phyloP scores from a whole-genome alignment of 176 grass and related monocot species.

The Hordeum marinum region DNA sequence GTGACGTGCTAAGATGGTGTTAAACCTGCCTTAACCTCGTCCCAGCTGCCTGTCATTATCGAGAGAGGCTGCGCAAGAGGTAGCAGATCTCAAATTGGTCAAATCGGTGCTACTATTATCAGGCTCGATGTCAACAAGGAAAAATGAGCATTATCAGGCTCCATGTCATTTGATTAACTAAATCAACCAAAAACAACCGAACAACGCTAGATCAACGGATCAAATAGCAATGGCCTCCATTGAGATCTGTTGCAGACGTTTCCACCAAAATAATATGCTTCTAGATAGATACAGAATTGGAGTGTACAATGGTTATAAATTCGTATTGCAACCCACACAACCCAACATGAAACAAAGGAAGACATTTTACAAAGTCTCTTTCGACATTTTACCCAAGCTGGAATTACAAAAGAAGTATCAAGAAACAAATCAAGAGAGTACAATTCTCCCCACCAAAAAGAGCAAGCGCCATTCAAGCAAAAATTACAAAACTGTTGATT shows the following conservation, averaged over 20 bases:
- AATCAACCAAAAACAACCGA: background rate
- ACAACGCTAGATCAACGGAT: background rate
- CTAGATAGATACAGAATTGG: background rate
- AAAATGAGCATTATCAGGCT: background rate
- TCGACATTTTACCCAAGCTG: background rate
- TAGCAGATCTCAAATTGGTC: no score
- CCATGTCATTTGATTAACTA: background rate
- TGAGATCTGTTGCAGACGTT: background rate
- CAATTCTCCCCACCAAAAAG: background rate
- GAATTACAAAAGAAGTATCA: background rate
- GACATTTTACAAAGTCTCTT: background rate
- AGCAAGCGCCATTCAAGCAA: background rate
- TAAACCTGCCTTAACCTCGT: no score
- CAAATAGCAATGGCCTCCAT: background rate
- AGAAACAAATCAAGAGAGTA: background rate
- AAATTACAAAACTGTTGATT: background rate
- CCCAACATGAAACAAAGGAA: background rate
- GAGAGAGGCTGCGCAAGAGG: no score
- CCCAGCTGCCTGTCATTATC: no score
- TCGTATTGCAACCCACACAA: background rate
- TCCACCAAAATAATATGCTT: background rate
- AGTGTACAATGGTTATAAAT: background rate
- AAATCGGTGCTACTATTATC: no score
- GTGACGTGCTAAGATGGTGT: no score
- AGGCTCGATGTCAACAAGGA: background rate